Conservation (phyloP, 1,284 basidiomycete species). For the Heterobasidion annosum region DNA sequence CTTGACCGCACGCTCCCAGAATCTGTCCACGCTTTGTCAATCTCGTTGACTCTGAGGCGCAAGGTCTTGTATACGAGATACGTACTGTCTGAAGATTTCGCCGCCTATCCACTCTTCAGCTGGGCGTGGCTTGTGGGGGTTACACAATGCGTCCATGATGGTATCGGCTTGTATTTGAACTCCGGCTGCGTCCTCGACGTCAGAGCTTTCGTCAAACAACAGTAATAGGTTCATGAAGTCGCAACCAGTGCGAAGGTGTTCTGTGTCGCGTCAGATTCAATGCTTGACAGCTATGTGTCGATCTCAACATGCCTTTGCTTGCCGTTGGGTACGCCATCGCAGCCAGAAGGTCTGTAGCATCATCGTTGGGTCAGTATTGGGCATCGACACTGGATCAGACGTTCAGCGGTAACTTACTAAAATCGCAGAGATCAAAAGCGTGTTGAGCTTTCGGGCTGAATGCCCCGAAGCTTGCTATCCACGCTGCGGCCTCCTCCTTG, state of each 20-base stretch:
- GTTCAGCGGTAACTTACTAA: constrained; percentile 5
- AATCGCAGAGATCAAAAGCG: constrained; percentile 15
- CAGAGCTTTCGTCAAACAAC: constrained; percentile 25
- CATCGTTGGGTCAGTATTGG: background rate
- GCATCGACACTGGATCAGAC: background rate
- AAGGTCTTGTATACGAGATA: constrained; percentile 3
- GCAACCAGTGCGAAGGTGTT: constrained; percentile 12
- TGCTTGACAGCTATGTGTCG: background rate
- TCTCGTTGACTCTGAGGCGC: background rate
- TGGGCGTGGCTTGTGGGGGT: constrained; percentile 16
- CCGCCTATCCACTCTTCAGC: constrained; percentile 17
- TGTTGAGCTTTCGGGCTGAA: constrained; percentile 12
- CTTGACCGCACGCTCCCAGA: constrained; percentile 27
- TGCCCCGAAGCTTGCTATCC: constrained; percentile 12
- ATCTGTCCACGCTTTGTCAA: constrained; percentile 16
- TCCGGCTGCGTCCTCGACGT: constrained; percentile 16
- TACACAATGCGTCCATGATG: constrained; percentile 22
- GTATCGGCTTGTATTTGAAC: constrained; percentile 15
- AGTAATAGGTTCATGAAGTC: constrained; percentile 28
- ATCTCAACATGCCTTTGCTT: constrained; percentile 6
- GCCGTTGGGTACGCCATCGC: constrained; percentile 12
- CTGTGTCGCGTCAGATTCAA: constrained; percentile 1
- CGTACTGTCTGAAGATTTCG: constrained; percentile 17
- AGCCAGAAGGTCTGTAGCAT: constrained; percentile 10
- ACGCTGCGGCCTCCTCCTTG: constrained; percentile 12